A percentile compares a stretch with the other conserved stretches of the same genome.
phyloP scores from a whole-genome alignment of 495 filamentous ascomycete genomes.

The Penicillium canariense region DNA sequence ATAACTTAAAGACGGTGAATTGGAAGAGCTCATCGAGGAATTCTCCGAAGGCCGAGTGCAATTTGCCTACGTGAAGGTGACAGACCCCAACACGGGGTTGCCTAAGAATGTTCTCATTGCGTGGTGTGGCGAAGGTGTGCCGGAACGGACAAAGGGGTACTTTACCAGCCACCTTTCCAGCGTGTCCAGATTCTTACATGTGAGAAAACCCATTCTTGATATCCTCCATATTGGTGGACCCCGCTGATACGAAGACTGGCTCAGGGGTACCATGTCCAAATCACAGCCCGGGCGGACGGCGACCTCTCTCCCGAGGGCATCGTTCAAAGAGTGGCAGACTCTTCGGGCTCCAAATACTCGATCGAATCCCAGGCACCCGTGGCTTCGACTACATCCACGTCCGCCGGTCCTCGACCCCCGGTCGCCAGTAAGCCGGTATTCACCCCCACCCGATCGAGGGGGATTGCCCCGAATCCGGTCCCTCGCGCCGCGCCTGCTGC shows the following conservation, averaged over 20 bases:
- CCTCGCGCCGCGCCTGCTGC: conserved; percentile 44
- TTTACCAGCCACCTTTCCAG: conserved; percentile 91
- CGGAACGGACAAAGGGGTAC: conserved; percentile 95
- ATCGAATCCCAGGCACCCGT: conserved; percentile 53
- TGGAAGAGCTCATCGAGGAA: conserved; percentile 92
- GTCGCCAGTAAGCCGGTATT: conserved; percentile 86
- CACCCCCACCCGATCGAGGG: conserved; percentile 72
- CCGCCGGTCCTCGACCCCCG: conserved; percentile 58
- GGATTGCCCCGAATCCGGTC: conserved; percentile 58
- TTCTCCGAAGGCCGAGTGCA: conserved; percentile 96
- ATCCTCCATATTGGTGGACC: neutral
- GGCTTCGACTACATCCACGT: conserved; percentile 20
- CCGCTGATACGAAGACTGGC: conserved; percentile 17
- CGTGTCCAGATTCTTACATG: conserved; percentile 85
- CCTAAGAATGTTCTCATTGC: conserved; percentile 92
- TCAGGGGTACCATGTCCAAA: conserved; percentile 93
- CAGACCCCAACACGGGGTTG: conserved; percentile 85
- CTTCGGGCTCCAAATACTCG: conserved; percentile 93
- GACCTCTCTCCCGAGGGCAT: conserved; percentile 87
- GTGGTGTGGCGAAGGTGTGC: conserved; percentile 99
- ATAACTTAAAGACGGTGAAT: conserved; percentile 73
- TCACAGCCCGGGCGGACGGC: conserved; percentile 86
- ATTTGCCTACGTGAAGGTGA: conserved; percentile 95
- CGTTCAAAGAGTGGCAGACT: conserved; percentile 90
- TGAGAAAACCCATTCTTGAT: conserved; percentile 32